Percentiles rank a stretch among this genome's conserved stretches.
These are phyloP conservation scores for Mortierella sp. DNA, from an alignment of 371 early-diverging fungal genomes.

Conservation along the genomic window DNA sequence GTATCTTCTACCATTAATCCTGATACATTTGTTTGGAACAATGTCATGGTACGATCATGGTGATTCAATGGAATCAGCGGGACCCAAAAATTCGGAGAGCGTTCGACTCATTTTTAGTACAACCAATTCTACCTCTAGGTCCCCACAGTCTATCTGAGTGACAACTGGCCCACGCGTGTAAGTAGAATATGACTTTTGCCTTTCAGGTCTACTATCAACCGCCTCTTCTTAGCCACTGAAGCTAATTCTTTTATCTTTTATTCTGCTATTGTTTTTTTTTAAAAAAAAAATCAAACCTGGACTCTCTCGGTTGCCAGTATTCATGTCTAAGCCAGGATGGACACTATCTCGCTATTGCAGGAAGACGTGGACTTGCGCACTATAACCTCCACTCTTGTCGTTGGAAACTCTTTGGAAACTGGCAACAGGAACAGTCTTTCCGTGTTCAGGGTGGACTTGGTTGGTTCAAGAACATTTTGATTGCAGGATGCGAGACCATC, in stretches of 20 bases:
- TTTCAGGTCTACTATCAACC: not conserved
- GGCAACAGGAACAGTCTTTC: slow-evolving; percentile 86
- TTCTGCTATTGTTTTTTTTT: too few species aligned
- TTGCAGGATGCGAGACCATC: slow-evolving; percentile 69
- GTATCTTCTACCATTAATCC: slow-evolving; percentile 73
- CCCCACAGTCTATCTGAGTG: slow-evolving; percentile 80
- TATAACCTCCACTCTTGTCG: slow-evolving; percentile 77
- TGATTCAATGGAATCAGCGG: too few species aligned
- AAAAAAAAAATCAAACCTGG: not conserved
- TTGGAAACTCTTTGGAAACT: slow-evolving; percentile 90
- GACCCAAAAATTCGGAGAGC: too few species aligned
- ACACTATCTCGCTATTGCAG: slow-evolving; percentile 82
- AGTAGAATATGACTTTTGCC: not conserved
- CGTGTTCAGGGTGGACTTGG: slow-evolving; percentile 76
- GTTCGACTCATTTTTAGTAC: too few species aligned
- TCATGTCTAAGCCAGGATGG: slow-evolving; percentile 75
- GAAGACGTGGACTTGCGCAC: slow-evolving; percentile 82
- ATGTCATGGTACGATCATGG: slow-evolving; percentile 66
- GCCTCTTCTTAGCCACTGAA: not conserved
- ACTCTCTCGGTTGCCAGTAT: slow-evolving; percentile 53
- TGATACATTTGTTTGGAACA: slow-evolving; percentile 81
- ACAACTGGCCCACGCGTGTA: slow-evolving; percentile 88
- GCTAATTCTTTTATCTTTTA: not conserved
- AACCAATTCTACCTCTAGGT: slow-evolving; percentile 55
- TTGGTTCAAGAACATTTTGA: slow-evolving; percentile 81